A percentile compares a stretch with the other conserved stretches of the same genome.
Evolutionary conservation across 441 rosid species (phyloP).

Genomic region (Caryocar brasiliense): DNA sequence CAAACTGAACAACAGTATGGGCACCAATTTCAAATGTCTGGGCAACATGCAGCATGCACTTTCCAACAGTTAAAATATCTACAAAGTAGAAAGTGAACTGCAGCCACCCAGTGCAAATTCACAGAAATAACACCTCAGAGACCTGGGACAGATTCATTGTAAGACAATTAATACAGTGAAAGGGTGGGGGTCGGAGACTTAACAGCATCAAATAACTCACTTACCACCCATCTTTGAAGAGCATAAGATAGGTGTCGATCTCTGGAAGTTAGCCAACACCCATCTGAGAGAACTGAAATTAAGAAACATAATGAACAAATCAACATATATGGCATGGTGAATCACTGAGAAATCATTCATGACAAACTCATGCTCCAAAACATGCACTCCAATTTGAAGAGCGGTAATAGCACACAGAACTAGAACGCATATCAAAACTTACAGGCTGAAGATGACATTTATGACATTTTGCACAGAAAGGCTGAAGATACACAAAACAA

Average conservation of each 20-base stretch:
- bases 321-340: neutral
- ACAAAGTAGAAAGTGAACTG: slow-evolving; percentile 38
- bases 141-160: slow-evolving; percentile 21
- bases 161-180: slow-evolving; percentile 19
- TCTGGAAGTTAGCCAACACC: slow-evolving; percentile 26
- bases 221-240: slow-evolving; percentile 40
- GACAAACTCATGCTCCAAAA: neutral
- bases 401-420: no score
- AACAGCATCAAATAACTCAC: slow-evolving; percentile 35
- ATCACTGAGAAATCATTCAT: neutral
- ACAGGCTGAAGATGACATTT: no score
- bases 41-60: slow-evolving; percentile 28
- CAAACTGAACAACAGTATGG: slow-evolving; percentile 29
- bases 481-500: no score
- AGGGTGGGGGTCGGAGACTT: slow-evolving; percentile 36
- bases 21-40: slow-evolving; percentile 28
- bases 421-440: no score
- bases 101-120: slow-evolving; percentile 36
- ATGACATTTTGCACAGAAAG: no score
- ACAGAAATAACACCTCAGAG: slow-evolving; percentile 23
- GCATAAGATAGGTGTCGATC: slow-evolving; percentile 26
- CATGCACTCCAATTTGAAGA: no score
- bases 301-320: neutral
- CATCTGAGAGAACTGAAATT: slow-evolving; percentile 26
- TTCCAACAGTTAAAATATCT: slow-evolving; percentile 53